phyloP scores from a whole-genome alignment of 495 filamentous ascomycete species.

The Aspergillus leporis region DNA sequence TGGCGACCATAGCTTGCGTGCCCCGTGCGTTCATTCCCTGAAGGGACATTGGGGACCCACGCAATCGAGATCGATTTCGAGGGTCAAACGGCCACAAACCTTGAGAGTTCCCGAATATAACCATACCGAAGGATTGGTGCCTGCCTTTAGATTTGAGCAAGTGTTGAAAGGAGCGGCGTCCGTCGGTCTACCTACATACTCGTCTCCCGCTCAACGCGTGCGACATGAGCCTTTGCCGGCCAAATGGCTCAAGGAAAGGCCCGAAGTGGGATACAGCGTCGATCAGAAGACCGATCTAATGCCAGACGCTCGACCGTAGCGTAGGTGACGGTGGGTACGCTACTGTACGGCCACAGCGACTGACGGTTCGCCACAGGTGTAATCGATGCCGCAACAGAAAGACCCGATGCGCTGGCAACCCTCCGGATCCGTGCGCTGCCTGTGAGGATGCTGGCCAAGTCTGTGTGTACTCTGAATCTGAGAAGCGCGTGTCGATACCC shows the following conservation, averaged over 20 bases:
- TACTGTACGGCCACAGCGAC: not conserved
- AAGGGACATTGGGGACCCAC: not conserved
- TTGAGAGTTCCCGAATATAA: no score
- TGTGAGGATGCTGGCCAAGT: conserved; percentile 32
- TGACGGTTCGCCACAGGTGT: conserved; percentile 25
- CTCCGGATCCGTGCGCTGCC: conserved; percentile 35
- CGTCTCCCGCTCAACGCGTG: not conserved
- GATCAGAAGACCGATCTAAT: conserved; percentile 22
- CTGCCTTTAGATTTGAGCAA: not conserved
- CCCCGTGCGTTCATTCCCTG: not conserved
- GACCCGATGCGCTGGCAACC: conserved; percentile 38
- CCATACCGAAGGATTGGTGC: not conserved
- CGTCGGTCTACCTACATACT: not conserved
- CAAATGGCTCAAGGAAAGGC: conserved; percentile 32
- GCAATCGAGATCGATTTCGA: not conserved
- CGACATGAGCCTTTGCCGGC: conserved; percentile 13
- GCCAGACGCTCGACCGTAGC: conserved; percentile 35
- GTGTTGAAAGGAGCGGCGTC: not conserved
- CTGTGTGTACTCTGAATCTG: conserved; percentile 41
- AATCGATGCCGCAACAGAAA: conserved; percentile 41
- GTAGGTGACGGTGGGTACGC: conserved; percentile 19
- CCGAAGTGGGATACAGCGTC: conserved; percentile 15
- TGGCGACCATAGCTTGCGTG: not conserved
- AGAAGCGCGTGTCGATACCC: conserved; percentile 37
- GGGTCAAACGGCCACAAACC: no score